Conservation (phyloP, 768 basidiomycete genomes). For the Plicaturopsis crispa region DNA sequence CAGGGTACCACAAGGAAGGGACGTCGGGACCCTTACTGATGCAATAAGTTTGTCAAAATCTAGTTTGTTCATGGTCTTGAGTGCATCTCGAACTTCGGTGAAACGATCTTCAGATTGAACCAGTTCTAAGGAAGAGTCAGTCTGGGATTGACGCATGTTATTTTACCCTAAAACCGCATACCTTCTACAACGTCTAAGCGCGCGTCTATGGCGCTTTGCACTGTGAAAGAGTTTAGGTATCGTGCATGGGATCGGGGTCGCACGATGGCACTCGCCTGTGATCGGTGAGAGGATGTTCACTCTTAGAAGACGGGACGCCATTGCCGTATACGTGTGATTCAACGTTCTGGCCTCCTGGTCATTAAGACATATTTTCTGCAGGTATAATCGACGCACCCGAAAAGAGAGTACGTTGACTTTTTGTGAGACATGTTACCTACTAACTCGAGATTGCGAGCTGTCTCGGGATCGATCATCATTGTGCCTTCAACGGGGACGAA, state of each 20-base stretch:
- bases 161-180: too few relatives aligned
- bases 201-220: slow-evolving; percentile 61
- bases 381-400: slow-evolving; percentile 48
- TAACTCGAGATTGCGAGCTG: slow-evolving; percentile 82
- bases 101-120: slow-evolving; percentile 72
- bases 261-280: slow-evolving; percentile 47
- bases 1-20: neutral
- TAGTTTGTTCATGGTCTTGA: slow-evolving; percentile 67
- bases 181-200: slow-evolving; percentile 87
- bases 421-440: slow-evolving; percentile 65
- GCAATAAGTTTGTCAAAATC: slow-evolving; percentile 87
- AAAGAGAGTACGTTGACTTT: slow-evolving; percentile 68
- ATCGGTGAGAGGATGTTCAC: slow-evolving; percentile 79
- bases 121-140: slow-evolving; percentile 42
- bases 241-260: too few relatives aligned
- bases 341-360: slow-evolving; percentile 37
- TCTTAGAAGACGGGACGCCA: slow-evolving; percentile 78
- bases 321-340: slow-evolving; percentile 83
- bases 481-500: slow-evolving; percentile 83
- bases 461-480: slow-evolving; percentile 91
- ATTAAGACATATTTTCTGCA: slow-evolving; percentile 1
- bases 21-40: slow-evolving; percentile 33
- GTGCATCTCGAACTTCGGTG: slow-evolving; percentile 55
- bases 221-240: too few relatives aligned
- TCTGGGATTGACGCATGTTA: too few relatives aligned